Evolutionary conservation across 805 yeast genomes (phyloP).

Genomic region (Torulaspora gathmanii): DNA sequence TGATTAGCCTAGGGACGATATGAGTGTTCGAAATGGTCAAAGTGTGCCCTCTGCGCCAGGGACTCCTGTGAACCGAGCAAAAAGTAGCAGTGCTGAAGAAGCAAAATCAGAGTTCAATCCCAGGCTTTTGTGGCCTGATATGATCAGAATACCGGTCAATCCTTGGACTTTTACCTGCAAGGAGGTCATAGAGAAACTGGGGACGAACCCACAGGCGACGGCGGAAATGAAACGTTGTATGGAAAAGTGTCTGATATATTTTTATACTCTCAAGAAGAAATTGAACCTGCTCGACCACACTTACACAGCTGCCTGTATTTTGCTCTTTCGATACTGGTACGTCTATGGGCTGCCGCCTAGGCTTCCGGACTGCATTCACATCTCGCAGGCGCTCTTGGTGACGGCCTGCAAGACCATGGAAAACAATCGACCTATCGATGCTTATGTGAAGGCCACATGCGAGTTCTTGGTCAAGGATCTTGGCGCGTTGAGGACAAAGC

Average conservation of each 20-base stretch:
- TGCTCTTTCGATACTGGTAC: conserved; percentile 36
- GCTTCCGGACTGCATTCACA: conserved; percentile 30
- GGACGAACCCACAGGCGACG: conserved; percentile 19
- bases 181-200: conserved; percentile 32
- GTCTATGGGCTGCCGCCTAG: conserved; percentile 29
- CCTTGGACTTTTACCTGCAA: conserved; percentile 31
- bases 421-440: conserved; percentile 36
- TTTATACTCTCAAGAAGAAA: conserved; percentile 35
- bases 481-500: conserved; percentile 20
- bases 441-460: conserved; percentile 34
- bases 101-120: conserved; percentile 23
- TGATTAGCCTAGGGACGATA: neutral
- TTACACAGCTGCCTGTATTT: conserved; percentile 34
- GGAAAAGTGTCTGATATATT: conserved; percentile 35
- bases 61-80: neutral
- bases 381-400: conserved; percentile 35
- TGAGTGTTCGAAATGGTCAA: neutral
- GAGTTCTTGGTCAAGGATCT: conserved; percentile 27
- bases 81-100: neutral
- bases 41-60: neutral
- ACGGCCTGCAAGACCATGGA: conserved; percentile 37
- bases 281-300: conserved; percentile 35
- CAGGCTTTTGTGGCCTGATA: conserved; percentile 36
- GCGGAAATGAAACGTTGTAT: conserved; percentile 30
- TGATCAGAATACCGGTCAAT: conserved; percentile 31